phyloP scores from a whole-genome alignment of 345 rosid genomes.

The Hibiscus tridactylites region DNA sequence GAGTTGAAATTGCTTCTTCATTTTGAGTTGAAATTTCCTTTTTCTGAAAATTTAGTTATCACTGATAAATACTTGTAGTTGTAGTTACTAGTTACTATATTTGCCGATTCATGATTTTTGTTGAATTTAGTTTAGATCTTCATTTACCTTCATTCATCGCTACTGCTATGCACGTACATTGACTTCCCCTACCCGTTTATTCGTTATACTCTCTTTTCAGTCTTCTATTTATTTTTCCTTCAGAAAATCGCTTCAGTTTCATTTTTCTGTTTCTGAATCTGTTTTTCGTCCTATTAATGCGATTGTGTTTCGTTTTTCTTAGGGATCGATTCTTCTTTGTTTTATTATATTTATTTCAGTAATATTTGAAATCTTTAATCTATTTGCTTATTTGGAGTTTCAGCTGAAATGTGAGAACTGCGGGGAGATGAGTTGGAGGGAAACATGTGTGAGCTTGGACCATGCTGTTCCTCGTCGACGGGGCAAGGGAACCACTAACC shows the following conservation, averaged over 20 bases:
- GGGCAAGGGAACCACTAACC: conserved; percentile 56
- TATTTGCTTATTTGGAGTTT: conserved; percentile 7
- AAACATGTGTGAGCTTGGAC: conserved; percentile 63
- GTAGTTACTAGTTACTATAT: neutral
- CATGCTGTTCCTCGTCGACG: conserved; percentile 46
- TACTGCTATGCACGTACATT: neutral
- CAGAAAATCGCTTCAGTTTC: neutral
- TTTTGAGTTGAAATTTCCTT: too few species aligned
- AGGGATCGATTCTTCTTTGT: neutral
- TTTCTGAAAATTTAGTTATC: neutral
- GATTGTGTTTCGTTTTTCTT: neutral
- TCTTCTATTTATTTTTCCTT: neutral
- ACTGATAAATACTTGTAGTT: neutral
- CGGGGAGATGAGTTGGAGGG: conserved; percentile 76
- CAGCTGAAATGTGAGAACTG: conserved; percentile 78
- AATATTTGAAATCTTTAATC: neutral
- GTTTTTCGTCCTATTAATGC: neutral
- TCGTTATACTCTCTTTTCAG: neutral
- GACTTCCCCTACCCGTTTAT: neutral
- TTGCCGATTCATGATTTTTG: neutral
- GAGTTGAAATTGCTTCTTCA: neutral
- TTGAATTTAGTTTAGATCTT: neutral
- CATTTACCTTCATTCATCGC: neutral
- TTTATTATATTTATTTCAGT: too few species aligned
- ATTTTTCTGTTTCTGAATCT: neutral